Evolutionary conservation across 164 flowering plant genomes (phyloP), one percentile per base, ranked within the genome.

Genomic region (Platanus orientalis): DNA sequence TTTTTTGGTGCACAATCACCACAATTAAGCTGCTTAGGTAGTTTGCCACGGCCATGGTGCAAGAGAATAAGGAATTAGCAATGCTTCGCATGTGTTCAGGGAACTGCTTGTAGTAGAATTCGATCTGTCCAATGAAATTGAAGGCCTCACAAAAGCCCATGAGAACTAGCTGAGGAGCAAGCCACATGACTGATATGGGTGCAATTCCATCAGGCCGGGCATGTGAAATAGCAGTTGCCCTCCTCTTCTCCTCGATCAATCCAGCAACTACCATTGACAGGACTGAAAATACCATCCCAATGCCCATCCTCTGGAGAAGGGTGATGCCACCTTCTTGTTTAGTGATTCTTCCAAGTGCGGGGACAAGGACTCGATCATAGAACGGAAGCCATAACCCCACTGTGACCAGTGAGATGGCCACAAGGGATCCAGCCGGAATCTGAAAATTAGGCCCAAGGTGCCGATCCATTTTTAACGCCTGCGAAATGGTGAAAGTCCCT

Each of bases 61-160:
- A 70, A 13, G 66, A 79, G 25, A 84, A 64, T 1, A 92, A 62
- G 1, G 98, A 70, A 44, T 83, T 88, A 0, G 81, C 89, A 10
- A 84, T 47, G 60, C 89, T 92, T 28, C 71, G 70, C 95, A 89
- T 84, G 63, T 82, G 76, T 42, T 92, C 97, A 0, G 96, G 97
- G 40, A 87, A 84, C 68, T 92, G 78, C 62, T 74, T 78, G 79
- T 92, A 80, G 75, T 75, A 87, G 45, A 89, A 84, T 71, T 92
- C 96, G 1, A 89, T 81, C 58, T 79, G 92, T 2, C 86, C 98
- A 4, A 92, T 77, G 2, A 74, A 58, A 23, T 73, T 86, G 65
- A 92, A 92, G 1, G 89, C 89, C 73, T 92, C 96, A 36, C 42
- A 36, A 13, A 92, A 69, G 0, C 94, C 94, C 81, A 83, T 71